Evolutionary conservation across 495 filamentous ascomycete species (phyloP).

Genomic region (Chaetomium fimeti): DNA sequence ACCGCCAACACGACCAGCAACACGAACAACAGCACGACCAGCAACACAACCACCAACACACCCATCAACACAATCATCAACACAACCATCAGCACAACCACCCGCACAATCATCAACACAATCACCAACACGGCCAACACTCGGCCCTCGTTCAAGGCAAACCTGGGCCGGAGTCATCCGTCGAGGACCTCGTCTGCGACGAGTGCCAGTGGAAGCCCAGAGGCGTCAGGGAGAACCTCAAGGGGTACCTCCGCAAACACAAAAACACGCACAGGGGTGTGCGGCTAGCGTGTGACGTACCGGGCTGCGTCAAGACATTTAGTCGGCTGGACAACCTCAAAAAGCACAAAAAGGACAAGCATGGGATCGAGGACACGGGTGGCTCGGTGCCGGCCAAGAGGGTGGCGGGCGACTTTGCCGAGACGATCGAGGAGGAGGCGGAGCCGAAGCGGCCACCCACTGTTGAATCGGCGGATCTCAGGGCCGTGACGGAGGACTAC

Average conservation of each 20-base stretch:
- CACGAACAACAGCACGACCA: background rate
- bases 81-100: background rate
- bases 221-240: constrained; percentile 39
- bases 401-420: constrained; percentile 18
- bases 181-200: constrained; percentile 38
- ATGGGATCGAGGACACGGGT: constrained; percentile 35
- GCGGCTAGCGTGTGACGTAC: constrained; percentile 35
- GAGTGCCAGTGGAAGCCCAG: constrained; percentile 43
- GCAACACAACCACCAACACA: constrained; percentile 10
- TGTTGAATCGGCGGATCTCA: constrained; percentile 27
- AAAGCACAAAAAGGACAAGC: constrained; percentile 43
- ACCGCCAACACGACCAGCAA: background rate
- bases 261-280: constrained; percentile 43
- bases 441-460: constrained; percentile 22
- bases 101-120: background rate
- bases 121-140: background rate
- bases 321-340: constrained; percentile 47
- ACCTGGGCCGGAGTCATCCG: constrained; percentile 9
- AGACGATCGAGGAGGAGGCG: constrained; percentile 24
- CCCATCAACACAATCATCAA: background rate
- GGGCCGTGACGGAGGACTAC: constrained; percentile 31
- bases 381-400: constrained; percentile 29
- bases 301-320: constrained; percentile 41
- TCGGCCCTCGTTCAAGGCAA: background rate
- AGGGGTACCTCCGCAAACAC: constrained; percentile 42